Evolutionary conservation across 345 rosid genomes (phyloP).

Genomic region (Punica granatum): DNA sequence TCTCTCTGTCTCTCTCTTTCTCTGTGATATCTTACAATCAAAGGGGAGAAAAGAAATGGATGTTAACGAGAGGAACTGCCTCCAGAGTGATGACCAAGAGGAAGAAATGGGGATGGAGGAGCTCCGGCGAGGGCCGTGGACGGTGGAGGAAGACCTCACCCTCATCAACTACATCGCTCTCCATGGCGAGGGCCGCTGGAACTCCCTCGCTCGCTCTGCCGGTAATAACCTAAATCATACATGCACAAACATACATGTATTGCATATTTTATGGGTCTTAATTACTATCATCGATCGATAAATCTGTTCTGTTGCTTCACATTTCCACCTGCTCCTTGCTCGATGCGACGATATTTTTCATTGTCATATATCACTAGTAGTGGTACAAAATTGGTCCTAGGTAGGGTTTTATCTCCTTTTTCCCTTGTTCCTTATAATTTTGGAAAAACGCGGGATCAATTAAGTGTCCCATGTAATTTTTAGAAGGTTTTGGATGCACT

Average conservation of each 20-base stretch:
- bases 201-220: conserved; percentile 72
- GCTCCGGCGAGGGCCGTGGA: conserved; percentile 89
- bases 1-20: not conserved
- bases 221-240: conserved; percentile 25
- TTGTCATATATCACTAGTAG: too few species aligned
- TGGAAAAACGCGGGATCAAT: too few species aligned
- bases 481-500: too few species aligned
- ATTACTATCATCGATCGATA: too few species aligned
- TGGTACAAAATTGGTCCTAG: too few species aligned
- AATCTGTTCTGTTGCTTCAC: too few species aligned
- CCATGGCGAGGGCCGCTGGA: conserved; percentile 96
- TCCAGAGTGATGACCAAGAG: conserved; percentile 15
- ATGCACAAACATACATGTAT: not conserved
- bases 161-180: conserved; percentile 73
- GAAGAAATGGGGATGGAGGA: conserved; percentile 45
- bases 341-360: too few species aligned
- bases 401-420: too few species aligned
- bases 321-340: too few species aligned
- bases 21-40: not conserved
- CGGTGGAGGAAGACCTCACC: conserved; percentile 76
- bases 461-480: too few species aligned
- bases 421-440: too few species aligned
- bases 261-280: not conserved
- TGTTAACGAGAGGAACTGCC: conserved; percentile 10
- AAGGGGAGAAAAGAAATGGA: not conserved